Evolutionary conservation across 805 yeast species (phyloP).

Genomic region (Schwanniomyces sp.): DNA sequence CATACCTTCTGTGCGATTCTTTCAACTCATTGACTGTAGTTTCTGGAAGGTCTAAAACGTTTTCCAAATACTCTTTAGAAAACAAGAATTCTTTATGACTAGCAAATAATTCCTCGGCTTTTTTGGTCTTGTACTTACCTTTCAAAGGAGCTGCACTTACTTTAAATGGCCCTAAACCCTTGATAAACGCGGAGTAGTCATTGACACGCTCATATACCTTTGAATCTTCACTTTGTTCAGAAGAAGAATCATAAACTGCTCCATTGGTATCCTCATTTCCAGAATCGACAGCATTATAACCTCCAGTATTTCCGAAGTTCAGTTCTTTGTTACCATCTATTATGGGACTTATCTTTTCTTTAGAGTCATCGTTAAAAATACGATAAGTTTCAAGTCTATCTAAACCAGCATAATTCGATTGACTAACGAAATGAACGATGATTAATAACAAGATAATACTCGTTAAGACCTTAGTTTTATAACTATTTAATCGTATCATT

Average conservation of each 20-base stretch:
- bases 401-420: not conserved
- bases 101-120: slow-evolving; percentile 46
- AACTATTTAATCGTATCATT: not conserved
- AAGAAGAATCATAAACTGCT: no score
- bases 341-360: not conserved
- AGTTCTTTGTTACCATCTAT: not conserved
- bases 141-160: slow-evolving; percentile 43
- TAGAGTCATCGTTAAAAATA: not conserved
- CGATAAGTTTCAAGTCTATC: not conserved
- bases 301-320: no score
- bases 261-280: no score
- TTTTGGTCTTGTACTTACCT: slow-evolving; percentile 37
- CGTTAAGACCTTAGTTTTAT: not conserved
- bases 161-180: slow-evolving; percentile 28
- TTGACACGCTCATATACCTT: slow-evolving; percentile 1
- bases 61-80: slow-evolving; percentile 45
- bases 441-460: not conserved
- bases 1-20: slow-evolving; percentile 34
- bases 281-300: no score
- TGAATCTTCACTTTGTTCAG: no score
- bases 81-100: slow-evolving; percentile 41
- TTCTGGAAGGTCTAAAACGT: slow-evolving; percentile 41
- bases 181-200: slow-evolving; percentile 33
- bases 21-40: slow-evolving; percentile 31
- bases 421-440: not conserved